Base-by-base conservation (phyloP, 345 rosid genomes). In the Citrus unshiu region DNA sequence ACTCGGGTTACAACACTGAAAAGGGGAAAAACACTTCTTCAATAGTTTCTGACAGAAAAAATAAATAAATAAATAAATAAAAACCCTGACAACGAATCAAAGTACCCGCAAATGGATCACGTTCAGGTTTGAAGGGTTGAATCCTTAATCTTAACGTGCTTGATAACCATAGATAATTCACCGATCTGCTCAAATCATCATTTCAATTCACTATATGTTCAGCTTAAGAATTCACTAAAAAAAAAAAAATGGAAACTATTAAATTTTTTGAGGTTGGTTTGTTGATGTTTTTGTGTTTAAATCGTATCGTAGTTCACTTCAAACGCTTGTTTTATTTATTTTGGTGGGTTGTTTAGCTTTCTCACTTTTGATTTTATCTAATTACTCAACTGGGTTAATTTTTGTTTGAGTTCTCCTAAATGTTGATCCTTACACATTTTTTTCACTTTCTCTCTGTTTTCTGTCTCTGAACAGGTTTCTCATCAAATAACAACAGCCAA, bases 401-500 rank as follows among this genome's bases (percentile, higher is more conserved):
- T 46, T 46, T 46, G 51, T 46, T 46, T 46, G 51, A 46, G 3
- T 46, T 46, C 51, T 12, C 51, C 51, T 12, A 13, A 46, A 46
- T 1, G 51, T 13, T 13, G 51, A 46, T 46, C 51, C 51, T 13
- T 46, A 35, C 51, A 3, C 51, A 46, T 46, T 54, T 54, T 54
- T 54, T 72, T 18, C 34, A 65, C 32, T 68, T 27, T 16, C 62
- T 71, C 58, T 71, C 58, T 80, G 30, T 60, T 68, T 30, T 72
- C 62, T 67, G 66, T 78, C 21, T 70, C 62, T 75, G 22, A 43
- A 65, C 80, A 66, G 80, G n/a, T 66, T 46, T 76, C 13, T 71
- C 27, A 6, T 49, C 74, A 35, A 75, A 30, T 9, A 22, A 40
- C n/a, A 37, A 39, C n/a, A 51, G 69, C 43, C 71, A 58, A 30